Evolutionary conservation across 805 yeast species (phyloP).

Genomic region (Dipodascus geniculatus): DNA sequence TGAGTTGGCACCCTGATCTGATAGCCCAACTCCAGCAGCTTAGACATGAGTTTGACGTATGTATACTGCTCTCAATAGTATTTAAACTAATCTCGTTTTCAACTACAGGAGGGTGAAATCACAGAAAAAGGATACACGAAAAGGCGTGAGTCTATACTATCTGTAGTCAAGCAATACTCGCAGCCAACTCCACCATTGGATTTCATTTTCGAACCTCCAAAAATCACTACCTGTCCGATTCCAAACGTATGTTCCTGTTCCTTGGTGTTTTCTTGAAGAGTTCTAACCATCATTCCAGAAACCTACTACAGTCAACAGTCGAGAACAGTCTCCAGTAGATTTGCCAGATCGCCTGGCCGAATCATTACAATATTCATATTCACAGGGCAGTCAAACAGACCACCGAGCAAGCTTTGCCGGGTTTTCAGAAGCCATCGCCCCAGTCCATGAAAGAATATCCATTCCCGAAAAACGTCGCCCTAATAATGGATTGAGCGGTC

Average conservation of each 20-base stretch:
- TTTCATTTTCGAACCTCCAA: not conserved
- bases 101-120: constrained; percentile 45
- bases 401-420: not conserved
- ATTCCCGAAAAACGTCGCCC: constrained; percentile 1
- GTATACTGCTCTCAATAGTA: constrained; percentile 2
- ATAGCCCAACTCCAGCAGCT: constrained; percentile 32
- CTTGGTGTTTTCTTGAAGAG: not conserved
- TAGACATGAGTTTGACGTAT: constrained; percentile 34
- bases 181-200: not conserved
- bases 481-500: not conserved
- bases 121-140: constrained; percentile 63
- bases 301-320: not conserved
- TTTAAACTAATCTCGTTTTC: not conserved
- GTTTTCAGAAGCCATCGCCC: not conserved
- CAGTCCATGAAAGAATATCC: not conserved
- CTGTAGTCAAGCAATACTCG: constrained; percentile 8
- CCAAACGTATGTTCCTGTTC: not conserved
- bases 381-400: not conserved
- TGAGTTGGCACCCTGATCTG: constrained; percentile 27
- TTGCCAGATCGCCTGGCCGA: not conserved
- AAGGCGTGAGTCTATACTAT: constrained; percentile 36
- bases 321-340: not conserved
- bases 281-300: not conserved
- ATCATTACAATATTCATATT: not conserved
- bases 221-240: not conserved